Base-by-base conservation (phyloP, 495 filamentous ascomycete species). In the Penicillium cataractarum region DNA sequence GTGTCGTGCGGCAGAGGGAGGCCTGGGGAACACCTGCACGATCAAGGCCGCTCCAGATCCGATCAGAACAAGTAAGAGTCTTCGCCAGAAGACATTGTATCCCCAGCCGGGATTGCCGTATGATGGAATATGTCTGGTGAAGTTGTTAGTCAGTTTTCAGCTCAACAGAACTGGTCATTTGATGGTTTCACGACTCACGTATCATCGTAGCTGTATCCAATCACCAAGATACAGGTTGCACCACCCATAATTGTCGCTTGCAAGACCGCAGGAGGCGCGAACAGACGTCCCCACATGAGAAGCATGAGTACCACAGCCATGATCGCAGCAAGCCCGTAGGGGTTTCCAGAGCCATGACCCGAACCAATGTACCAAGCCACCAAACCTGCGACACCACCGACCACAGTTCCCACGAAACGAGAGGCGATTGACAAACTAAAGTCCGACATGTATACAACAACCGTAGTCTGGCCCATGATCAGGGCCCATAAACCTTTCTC, bases 351-450 rank as follows among this genome's bases (percentile, higher is more conserved):
- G 2, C 78, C 80, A 55, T 71, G 60, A 1, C 74, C 80, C 3
- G 78, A 80, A 0, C 78, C 80, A 49, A 82, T 79, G 55, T 82
- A 82, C 80, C 78, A 82, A 17, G 69, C 75, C 17, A 80, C 64
- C 48, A 81, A 55, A 3, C 78, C 80, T 3, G 76, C 39, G 13
- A 78, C 62, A 12, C 78, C 80, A 13, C 78, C 80, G 51, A 73
- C 53, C 12, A 81, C 55, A 0, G 78, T 80, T 17, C 76, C 80
- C 6, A 69, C 40, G 3, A 65, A 46, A 44, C 78, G 71, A 4
- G 66, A 66, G 7, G 79, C 54, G 4, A 78, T 48, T 0, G 76
- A 76, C 31, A 78, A 76, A 0, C 71, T 73, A 35, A 81, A 82
- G 46, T 82, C 80, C 0, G 78, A 74, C 75, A 80, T 79, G 55